Percentiles rank a stretch among this genome's conserved stretches.
Evolutionary conservation across 2,329 filamentous ascomycete species (phyloP).

Genomic region (Beauveria pseudobassiana): DNA sequence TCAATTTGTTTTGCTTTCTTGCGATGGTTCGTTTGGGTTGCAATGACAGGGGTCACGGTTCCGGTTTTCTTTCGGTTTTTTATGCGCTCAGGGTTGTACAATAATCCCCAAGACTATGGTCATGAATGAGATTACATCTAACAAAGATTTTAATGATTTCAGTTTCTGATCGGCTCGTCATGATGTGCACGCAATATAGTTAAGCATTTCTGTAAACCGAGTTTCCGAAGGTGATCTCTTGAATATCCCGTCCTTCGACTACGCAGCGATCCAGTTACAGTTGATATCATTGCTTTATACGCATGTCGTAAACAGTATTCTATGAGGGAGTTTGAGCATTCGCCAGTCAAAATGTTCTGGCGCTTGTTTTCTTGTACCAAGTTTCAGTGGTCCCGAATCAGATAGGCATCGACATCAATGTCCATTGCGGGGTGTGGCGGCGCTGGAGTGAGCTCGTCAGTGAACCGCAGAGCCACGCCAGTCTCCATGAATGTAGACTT

Average conservation of each 20-base stretch:
- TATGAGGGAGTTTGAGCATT: not conserved
- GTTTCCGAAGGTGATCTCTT: too few species aligned
- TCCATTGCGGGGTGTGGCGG: conserved; percentile 16
- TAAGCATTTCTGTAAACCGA: too few species aligned
- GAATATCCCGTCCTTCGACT: too few species aligned
- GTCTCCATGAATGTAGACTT: conserved; percentile 32
- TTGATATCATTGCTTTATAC: not conserved
- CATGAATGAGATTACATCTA: conserved; percentile 50
- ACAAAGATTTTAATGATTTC: conserved; percentile 26
- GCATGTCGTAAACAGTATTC: not conserved
- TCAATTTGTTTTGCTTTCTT: conserved; percentile 44
- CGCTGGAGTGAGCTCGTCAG: conserved; percentile 14
- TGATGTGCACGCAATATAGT: too few species aligned
- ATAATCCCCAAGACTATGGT: conserved; percentile 63
- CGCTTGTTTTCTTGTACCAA: not conserved
- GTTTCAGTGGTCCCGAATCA: not conserved
- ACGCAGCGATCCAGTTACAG: too few species aligned
- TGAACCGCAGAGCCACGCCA: not conserved
- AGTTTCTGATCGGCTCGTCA: not conserved
- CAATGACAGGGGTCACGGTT: conserved; percentile 78
- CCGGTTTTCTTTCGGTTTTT: conserved; percentile 49
- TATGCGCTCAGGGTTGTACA: conserved; percentile 59
- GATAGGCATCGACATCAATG: not conserved
- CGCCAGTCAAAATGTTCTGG: too few species aligned
- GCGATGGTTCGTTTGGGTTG: conserved; percentile 59